A percentile compares a stretch with the other conserved stretches of the same genome.
Evolutionary conservation across 108 stramenopile genomes (phyloP).

Genomic region (Cyclotella choctawhatcheeana): DNA sequence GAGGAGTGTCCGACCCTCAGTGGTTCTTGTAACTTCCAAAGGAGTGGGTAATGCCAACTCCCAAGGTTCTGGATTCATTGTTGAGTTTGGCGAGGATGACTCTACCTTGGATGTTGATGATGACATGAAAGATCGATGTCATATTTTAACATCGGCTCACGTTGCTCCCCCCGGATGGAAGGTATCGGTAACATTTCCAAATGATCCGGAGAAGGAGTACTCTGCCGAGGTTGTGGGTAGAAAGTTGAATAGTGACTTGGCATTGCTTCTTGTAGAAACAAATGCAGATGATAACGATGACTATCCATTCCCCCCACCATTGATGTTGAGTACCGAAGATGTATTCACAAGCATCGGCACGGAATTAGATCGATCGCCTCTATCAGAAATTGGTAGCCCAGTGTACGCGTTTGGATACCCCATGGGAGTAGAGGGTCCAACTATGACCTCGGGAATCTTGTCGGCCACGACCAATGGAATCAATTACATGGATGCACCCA

Average conservation of each 20-base stretch:
- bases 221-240: slow-evolving; percentile 56
- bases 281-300: slow-evolving; percentile 30
- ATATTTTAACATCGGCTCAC: slow-evolving; percentile 55
- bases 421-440: slow-evolving; percentile 55
- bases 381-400: slow-evolving; percentile 48
- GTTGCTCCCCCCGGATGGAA: slow-evolving; percentile 59
- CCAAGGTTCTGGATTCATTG: slow-evolving; percentile 58
- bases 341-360: slow-evolving; percentile 29
- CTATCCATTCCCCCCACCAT: slow-evolving; percentile 42
- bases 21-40: slow-evolving; percentile 55
- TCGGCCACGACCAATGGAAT: slow-evolving; percentile 60
- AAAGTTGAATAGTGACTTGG: slow-evolving; percentile 55
- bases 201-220: slow-evolving; percentile 33
- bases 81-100: slow-evolving; percentile 37
- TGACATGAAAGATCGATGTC: slow-evolving; percentile 26
- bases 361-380: neutral
- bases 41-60: slow-evolving; percentile 60
- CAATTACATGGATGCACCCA: slow-evolving; percentile 42
- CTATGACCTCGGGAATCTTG: slow-evolving; percentile 64
- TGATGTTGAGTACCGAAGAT: slow-evolving; percentile 36
- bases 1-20: slow-evolving; percentile 46
- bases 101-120: slow-evolving; percentile 14
- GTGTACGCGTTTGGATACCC: slow-evolving; percentile 62
- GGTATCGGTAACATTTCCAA: slow-evolving; percentile 48
- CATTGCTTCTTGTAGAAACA: slow-evolving; percentile 48